Evolutionary conservation across 1,139 yeast genomes (phyloP), one percentile per base, ranked within the genome.

Genomic region (Dujonia santamariae): DNA sequence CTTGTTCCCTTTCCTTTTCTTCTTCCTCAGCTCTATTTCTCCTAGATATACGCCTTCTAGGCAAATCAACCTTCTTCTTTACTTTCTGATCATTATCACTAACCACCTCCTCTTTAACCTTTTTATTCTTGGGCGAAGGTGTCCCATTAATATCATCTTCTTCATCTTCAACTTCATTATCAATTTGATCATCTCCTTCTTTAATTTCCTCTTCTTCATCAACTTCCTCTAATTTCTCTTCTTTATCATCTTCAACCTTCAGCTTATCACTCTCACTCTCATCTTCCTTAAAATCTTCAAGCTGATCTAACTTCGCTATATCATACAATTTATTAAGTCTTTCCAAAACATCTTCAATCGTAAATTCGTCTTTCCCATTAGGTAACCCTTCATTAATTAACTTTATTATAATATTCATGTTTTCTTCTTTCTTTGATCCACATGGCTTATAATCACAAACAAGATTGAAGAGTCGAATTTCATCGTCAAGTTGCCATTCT

Each of bases 401-500:
- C 35, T 72, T 72, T 15, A 78, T 59, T 12, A 85, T 79, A 16
- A 66, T 49, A 38, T 63, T 57, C 75, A 85, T 69, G 43, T 82
- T 74, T 49, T 75, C 72, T 41, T 78, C 78, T 46, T 75, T 81
- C 46, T 75, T 59, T 26, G 57, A 51, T 0, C 85, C 85, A 3
- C 76, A 63, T 1, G 95, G 95, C 50, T 81, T 81, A 57, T 67
- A 72, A 43, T 78, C 81, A 44, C 92, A 79, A 2, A 84, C 67
- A 34, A 86, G 77, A 38, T 76, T 66, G 48, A 83, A 76, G 25
- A 85, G 66, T 42, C 67, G 67, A 32, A 81, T 78, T 52, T 85
- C 95, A 41, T 82, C 85, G 34, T 77, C 80, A 2, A 69, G 53
- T 7, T 70, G 58, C 95, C 95, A 71, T 61, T 40, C 58, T 50